Evolutionary conservation across 352 stramenopile genomes (phyloP).

Genomic region (Globisporangium spiculum): DNA sequence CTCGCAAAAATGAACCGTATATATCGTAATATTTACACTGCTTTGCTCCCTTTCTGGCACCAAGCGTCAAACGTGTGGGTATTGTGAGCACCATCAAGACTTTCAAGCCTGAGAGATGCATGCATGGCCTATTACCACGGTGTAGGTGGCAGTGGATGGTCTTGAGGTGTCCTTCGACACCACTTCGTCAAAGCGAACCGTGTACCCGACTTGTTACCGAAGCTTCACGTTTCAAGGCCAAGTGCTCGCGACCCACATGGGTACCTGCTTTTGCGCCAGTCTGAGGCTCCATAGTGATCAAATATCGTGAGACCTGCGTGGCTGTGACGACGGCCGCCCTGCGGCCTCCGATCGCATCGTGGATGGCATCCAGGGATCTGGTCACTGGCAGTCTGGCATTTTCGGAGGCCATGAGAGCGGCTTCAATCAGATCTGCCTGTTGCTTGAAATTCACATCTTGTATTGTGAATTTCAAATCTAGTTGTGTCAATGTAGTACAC

Average conservation of each 20-base stretch:
- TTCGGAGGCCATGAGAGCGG: too few species aligned
- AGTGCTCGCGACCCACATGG: constrained; percentile 93
- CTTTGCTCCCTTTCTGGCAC: too few species aligned
- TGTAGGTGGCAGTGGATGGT: constrained; percentile 68
- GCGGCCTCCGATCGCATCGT: constrained; percentile 92
- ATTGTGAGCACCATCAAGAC: too few species aligned
- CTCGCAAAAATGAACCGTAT: too few species aligned
- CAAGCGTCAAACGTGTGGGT: not conserved
- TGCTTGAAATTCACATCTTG: not conserved
- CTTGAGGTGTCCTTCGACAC: constrained; percentile 91
- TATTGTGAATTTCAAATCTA: too few species aligned
- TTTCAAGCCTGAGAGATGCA: too few species aligned
- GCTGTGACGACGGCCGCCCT: constrained; percentile 98
- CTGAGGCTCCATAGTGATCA: constrained; percentile 68
- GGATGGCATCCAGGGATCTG: constrained; percentile 95
- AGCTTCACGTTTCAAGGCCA: constrained; percentile 96
- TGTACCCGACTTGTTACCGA: constrained; percentile 97
- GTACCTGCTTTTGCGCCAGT: constrained; percentile 46
- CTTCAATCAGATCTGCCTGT: not conserved
- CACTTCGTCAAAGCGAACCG: constrained; percentile 98
- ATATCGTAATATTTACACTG: too few species aligned
- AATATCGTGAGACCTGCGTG: constrained; percentile 95
- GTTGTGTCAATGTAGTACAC: too few species aligned
- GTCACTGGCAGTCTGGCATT: constrained; percentile 90
- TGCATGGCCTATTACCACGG: not conserved